Percentiles rank a stretch among this genome's conserved stretches.
phyloP scores from a whole-genome alignment of 371 early-diverging fungal species.

The Thermomucor indicae-seudaticae region DNA sequence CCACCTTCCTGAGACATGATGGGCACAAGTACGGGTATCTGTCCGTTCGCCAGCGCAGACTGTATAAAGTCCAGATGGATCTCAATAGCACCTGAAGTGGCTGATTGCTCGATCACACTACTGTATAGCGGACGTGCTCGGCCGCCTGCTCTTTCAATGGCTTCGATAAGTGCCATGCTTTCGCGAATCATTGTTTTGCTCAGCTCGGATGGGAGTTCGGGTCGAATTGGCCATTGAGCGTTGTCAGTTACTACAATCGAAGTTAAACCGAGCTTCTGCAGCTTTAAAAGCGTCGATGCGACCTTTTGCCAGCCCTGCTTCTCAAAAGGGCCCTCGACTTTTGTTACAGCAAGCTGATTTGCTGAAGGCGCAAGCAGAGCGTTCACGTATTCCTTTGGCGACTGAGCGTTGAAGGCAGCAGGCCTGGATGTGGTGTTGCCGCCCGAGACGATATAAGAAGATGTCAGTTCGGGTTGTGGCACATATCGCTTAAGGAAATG shows the following conservation, averaged over 20 bases:
- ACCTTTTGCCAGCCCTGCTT: slow-evolving; percentile 46
- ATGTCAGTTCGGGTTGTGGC: slow-evolving; percentile 25
- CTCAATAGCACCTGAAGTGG: slow-evolving; percentile 10
- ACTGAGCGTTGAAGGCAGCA: slow-evolving; percentile 8
- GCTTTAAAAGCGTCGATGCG: slow-evolving; percentile 60
- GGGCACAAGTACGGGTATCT: slow-evolving; percentile 43
- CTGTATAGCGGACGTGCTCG: slow-evolving; percentile 60
- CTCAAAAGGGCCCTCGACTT: slow-evolving; percentile 54
- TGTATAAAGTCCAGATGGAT: slow-evolving; percentile 35
- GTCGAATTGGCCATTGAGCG: slow-evolving; percentile 36
- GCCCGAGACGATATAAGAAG: neutral
- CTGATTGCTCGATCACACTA: slow-evolving; percentile 20
- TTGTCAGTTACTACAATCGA: slow-evolving; percentile 69
- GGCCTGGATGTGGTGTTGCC: neutral
- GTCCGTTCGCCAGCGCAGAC: slow-evolving; percentile 33
- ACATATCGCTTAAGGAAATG: slow-evolving; percentile 68
- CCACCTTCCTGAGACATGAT: slow-evolving; percentile 21
- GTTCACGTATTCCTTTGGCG: slow-evolving; percentile 48
- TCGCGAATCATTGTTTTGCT: slow-evolving; percentile 52
- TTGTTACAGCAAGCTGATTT: slow-evolving; percentile 59
- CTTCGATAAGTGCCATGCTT: slow-evolving; percentile 60
- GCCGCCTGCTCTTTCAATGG: slow-evolving; percentile 75
- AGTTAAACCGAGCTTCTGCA: slow-evolving; percentile 66
- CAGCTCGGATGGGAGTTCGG: slow-evolving; percentile 23
- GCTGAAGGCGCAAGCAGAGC: slow-evolving; percentile 38